Evolutionary conservation across 495 filamentous ascomycete genomes (phyloP).

Genomic region (Aspergillus carlsbadensis): DNA sequence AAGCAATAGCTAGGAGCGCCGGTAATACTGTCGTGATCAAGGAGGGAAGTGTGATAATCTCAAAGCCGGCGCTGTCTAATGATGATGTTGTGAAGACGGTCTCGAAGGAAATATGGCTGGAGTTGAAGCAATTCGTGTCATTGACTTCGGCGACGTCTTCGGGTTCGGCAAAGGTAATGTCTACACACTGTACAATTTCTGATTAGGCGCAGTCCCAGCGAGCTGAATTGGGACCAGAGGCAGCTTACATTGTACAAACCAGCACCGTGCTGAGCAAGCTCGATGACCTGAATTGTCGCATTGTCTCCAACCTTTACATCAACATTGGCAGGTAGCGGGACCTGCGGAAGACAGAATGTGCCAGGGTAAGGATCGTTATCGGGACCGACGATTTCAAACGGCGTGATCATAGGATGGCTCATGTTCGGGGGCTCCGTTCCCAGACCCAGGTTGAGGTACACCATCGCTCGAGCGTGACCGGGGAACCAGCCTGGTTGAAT

Average conservation of each 20-base stretch:
- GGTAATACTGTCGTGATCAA: slow-evolving; percentile 21
- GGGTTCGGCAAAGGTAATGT: slow-evolving; percentile 78
- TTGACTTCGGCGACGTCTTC: slow-evolving; percentile 72
- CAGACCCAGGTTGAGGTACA: slow-evolving; percentile 94
- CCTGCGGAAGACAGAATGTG: slow-evolving; percentile 84
- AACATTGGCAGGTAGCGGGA: slow-evolving; percentile 76
- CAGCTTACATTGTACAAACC: slow-evolving; percentile 82
- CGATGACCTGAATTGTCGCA: slow-evolving; percentile 92
- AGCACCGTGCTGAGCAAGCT: slow-evolving; percentile 86
- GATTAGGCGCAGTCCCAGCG: slow-evolving; percentile 14
- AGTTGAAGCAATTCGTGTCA: slow-evolving; percentile 81
- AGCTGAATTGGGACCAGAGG: not conserved
- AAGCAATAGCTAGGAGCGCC: slow-evolving; percentile 21
- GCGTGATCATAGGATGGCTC: slow-evolving; percentile 77
- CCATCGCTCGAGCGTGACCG: slow-evolving; percentile 78
- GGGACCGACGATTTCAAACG: slow-evolving; percentile 86
- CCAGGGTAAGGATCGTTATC: slow-evolving; percentile 78
- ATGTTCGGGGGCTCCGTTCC: slow-evolving; percentile 84
- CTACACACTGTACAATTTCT: slow-evolving; percentile 69
- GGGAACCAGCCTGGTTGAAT: slow-evolving; percentile 95
- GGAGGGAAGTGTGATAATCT: not conserved
- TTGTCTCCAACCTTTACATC: slow-evolving; percentile 77
- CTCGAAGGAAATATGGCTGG: slow-evolving; percentile 68
- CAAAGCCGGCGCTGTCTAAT: slow-evolving; percentile 44
- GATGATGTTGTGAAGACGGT: slow-evolving; percentile 67